Evolutionary conservation across 371 early-diverging fungal genomes (phyloP), one percentile per base, ranked within the genome.

Genomic region (Mortierella sp.): DNA sequence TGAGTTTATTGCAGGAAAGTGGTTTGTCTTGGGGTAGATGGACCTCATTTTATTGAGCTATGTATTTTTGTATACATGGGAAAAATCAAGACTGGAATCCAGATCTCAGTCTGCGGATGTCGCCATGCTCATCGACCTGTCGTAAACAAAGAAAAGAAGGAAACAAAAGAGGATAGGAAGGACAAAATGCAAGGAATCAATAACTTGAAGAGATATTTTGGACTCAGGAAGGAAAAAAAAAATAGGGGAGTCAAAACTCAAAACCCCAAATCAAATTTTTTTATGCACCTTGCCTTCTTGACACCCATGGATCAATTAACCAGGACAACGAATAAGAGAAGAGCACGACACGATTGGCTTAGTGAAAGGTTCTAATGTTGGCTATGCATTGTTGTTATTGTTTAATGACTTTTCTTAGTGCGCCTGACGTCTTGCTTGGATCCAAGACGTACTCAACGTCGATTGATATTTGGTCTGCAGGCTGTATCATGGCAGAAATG

Each of bases 401-500:
- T 24, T 47, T 33, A 8, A 33, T 45, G 15, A 24, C 48, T 9
- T 15, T 45, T 9, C n/a, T 22, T 70, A 92, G 99, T 69, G 95
- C 99, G 5, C 99, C 99, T 4, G 99, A 99, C 85, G 97, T 99
- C 10, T 86, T 99, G 9, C 88, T 98, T 67, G 99, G 99, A 6
- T 94, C 95, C 33, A 91, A 96, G 67, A 94, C 94, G 77, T 99
- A 99, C 85, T 90, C 95, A 10, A 98, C 96, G 21, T 95, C 97
- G 9, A 97, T 99, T 70, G 99, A 99, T 85, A 97, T 99, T 63
- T 99, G 99, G 99, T 97, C 97, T 16, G 94, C 96, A 4, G 99
- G 99, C 6, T 99, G 99, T 86, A 99, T 99, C 81, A 92, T 98
- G 91, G 97, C 96, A 52, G 99, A 98, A 80, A 97, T 96, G 94